A percentile compares a stretch with the other conserved stretches of the same genome.
Evolutionary conservation across 805 yeast species (phyloP).

Genomic region (Saturnispora galanensis): DNA sequence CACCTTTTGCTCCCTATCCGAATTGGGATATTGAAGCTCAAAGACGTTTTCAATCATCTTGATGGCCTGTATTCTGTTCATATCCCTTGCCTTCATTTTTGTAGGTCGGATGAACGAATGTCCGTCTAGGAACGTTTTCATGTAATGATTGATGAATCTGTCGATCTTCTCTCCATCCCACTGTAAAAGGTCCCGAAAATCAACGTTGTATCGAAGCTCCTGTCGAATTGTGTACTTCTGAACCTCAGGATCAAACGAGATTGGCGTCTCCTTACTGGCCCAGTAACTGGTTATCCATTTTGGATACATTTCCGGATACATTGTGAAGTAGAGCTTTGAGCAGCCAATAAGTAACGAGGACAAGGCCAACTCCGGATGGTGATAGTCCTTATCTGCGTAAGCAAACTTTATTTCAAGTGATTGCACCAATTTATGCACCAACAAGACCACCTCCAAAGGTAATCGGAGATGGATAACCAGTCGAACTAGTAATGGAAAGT

Average conservation of each 20-base stretch:
- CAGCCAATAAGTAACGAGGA: constrained; percentile 26
- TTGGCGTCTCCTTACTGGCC: constrained; percentile 1
- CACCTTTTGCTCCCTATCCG: neutral
- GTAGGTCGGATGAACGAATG: neutral
- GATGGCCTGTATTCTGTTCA: constrained; percentile 2
- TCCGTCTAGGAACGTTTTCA: neutral
- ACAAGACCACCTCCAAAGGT: constrained; percentile 39
- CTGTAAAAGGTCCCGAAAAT: constrained; percentile 28
- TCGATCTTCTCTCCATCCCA: constrained; percentile 42
- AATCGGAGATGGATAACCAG: constrained; percentile 34
- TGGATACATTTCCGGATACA: constrained; percentile 14
- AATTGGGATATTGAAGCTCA: neutral
- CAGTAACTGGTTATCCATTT: constrained; percentile 23
- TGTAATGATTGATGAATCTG: constrained; percentile 40
- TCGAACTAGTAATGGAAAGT: constrained; percentile 33
- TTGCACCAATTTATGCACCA: constrained; percentile 25
- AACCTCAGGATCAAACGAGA: constrained; percentile 11
- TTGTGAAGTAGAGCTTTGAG: constrained; percentile 26
- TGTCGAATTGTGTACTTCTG: constrained; percentile 9
- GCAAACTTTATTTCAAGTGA: constrained; percentile 11
- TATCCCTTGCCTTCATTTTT: neutral
- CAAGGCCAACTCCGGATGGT: constrained; percentile 32
- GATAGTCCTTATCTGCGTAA: neutral
- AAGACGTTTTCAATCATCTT: constrained; percentile 2
- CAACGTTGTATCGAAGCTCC: constrained; percentile 18